Evolutionary conservation across 768 basidiomycete species (phyloP), one percentile per base, ranked within the genome.

Genomic region (Panellus pusillus): DNA sequence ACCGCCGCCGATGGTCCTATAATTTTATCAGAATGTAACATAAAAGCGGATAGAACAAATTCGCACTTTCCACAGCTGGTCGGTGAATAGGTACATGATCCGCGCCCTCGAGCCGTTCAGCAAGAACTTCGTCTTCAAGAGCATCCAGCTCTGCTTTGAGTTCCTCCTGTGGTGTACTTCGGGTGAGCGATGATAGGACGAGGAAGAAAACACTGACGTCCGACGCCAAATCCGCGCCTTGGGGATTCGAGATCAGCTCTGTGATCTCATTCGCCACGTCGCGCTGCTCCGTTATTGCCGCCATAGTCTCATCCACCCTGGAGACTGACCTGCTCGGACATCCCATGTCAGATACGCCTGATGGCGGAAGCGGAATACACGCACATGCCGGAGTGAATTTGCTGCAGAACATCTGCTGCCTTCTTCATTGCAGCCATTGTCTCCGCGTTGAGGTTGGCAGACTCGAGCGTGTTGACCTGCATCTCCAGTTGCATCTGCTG

Each of bases 361-460:
- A 42, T 7, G 20, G 24, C 12, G n/a, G 42, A 32, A 9, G 49
- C 1, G 31, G 36, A 29, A 48, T 15, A 44, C 24, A 86, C 93
- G 68, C 58, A 97, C 95, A 97, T 78, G 65, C 85, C 84, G 41
- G 86, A 86, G 63, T 98, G 96, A 49, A 98, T 97, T 44, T 82
- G 79, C 71, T 87, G 88, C 70, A 98, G 81, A 24, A 89, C 97
- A 56, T 87, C 85, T 0, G 93, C 82, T 35, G 91, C 96, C 70
- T 90, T 89, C 88, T 94, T 97, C 91, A 99, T 97, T 24, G 91
- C 94, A 18, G 82, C 77, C 90, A 99, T 93, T 13, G 94, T 98
- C 79, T 98, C 94, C 65, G 90, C 87, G 69, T 99, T 98, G 71
- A 98, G 80, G 75, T 98, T 98, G 40, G 97, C 97, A 14, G 91